These are phyloP conservation scores for Nemania sp. DNA, from an alignment of 2,329 filamentous ascomycete genomes.

Conservation along the genomic window DNA sequence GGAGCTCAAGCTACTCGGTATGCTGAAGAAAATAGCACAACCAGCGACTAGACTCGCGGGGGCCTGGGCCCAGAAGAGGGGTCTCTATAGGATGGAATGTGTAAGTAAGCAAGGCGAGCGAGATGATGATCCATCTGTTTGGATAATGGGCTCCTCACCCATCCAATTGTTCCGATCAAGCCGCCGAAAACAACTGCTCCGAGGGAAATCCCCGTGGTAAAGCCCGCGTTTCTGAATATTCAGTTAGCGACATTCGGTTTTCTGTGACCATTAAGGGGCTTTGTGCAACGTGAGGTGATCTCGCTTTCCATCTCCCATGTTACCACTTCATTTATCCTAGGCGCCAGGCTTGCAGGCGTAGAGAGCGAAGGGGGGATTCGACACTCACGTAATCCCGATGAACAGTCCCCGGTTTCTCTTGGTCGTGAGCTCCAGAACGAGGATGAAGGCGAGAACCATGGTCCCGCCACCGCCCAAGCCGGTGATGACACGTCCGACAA, in stretches of 20 bases:
- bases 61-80: conserved; percentile 74
- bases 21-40: conserved; percentile 64
- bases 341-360: not conserved
- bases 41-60: conserved; percentile 67
- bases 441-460: conserved; percentile 73
- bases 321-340: not conserved
- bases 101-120: conserved; percentile 21
- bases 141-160: conserved; percentile 56
- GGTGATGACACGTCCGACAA: conserved; percentile 69
- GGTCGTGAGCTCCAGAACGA: conserved; percentile 74
- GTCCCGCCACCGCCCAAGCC: conserved; percentile 74
- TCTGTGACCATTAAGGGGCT: not conserved
- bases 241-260: not conserved
- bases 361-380: too few relatives aligned
- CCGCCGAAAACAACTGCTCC: conserved; percentile 73
- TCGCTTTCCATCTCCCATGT: not conserved
- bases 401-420: conserved; percentile 71
- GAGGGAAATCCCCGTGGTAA: conserved; percentile 71
- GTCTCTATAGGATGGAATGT: conserved; percentile 57
- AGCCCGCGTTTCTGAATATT: conserved; percentile 63
- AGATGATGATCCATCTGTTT: not conserved
- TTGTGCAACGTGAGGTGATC: too few relatives aligned
- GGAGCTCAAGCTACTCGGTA: conserved; percentile 55
- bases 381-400: conserved; percentile 64
- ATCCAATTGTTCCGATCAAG: conserved; percentile 66